Conservation (phyloP, 2,329 filamentous ascomycete species). For the Grosmannia penicillata region DNA sequence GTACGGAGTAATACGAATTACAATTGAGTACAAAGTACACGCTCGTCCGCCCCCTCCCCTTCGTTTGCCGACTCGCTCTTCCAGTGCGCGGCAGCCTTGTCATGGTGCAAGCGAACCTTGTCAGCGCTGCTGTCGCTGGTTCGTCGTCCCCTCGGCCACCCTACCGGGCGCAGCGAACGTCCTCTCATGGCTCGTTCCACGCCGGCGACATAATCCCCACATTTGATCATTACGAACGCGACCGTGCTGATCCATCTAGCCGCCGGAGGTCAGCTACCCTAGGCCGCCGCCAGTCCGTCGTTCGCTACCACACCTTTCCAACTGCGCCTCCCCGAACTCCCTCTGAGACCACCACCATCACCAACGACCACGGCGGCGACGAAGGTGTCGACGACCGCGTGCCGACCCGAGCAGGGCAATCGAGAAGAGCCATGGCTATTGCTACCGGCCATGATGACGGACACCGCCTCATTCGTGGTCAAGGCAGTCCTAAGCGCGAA, state of each 20-base stretch:
- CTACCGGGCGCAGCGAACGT: conserved; percentile 11
- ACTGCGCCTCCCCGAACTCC: conserved; percentile 56
- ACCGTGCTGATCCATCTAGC: conserved; percentile 6
- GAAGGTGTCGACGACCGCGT: conserved; percentile 8
- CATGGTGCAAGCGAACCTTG: conserved; percentile 11
- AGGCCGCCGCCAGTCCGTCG: conserved; percentile 24
- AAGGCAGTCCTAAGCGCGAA: too few species aligned
- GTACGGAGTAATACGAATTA: too few species aligned
- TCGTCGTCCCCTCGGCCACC: neutral
- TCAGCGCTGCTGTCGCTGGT: conserved; percentile 8
- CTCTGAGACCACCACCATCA: conserved; percentile 24
- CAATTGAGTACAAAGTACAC: too few species aligned
- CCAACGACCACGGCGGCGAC: conserved; percentile 9
- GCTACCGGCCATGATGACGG: too few species aligned
- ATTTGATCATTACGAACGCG: conserved; percentile 12
- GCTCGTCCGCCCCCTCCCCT: too few species aligned
- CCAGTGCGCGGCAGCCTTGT: neutral
- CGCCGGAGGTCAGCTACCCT: conserved; percentile 31
- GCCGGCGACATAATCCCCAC: conserved; percentile 34
- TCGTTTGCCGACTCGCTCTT: too few species aligned
- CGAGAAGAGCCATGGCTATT: too few species aligned
- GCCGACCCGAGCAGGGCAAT: too few species aligned
- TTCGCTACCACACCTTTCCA: conserved; percentile 72
- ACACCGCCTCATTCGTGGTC: too few species aligned
- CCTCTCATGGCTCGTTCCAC: conserved; percentile 35